Evolutionary conservation across 768 basidiomycete genomes (phyloP).

Genomic region (Podaxis sp.): DNA sequence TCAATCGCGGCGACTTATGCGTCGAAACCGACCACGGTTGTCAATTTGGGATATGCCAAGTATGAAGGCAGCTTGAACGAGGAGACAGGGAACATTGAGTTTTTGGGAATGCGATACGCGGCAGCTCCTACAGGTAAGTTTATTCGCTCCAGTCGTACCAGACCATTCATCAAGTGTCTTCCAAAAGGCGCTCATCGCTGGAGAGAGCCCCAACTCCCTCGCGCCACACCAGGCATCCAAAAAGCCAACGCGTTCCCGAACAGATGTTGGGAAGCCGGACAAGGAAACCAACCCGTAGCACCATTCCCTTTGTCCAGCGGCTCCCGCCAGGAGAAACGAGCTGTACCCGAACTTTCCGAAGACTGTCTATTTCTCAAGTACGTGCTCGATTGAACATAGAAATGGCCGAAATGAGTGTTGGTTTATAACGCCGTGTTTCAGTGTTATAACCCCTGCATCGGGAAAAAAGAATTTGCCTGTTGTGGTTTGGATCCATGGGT

Average conservation of each 20-base stretch:
- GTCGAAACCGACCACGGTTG: slow-evolving; percentile 10
- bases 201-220: slow-evolving; percentile 22
- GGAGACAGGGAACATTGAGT: slow-evolving; percentile 33
- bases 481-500: slow-evolving; percentile 48
- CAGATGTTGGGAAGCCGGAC: slow-evolving; percentile 9
- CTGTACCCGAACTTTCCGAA: slow-evolving; percentile 24
- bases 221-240: neutral
- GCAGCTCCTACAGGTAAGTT: slow-evolving; percentile 44
- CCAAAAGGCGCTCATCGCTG: slow-evolving; percentile 23
- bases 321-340: slow-evolving; percentile 1
- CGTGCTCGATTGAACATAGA: neutral
- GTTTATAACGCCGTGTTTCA: slow-evolving; percentile 12
- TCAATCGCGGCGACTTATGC: neutral
- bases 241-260: slow-evolving; percentile 5
- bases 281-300: slow-evolving; percentile 8
- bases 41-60: slow-evolving; percentile 45
- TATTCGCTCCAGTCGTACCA: neutral
- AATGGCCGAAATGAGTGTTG: neutral
- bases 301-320: slow-evolving; percentile 22
- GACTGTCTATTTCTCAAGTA: slow-evolving; percentile 45
- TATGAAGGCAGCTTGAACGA: slow-evolving; percentile 41
- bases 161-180: neutral
- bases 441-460: slow-evolving; percentile 36
- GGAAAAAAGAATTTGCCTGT: slow-evolving; percentile 32
- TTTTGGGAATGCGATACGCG: slow-evolving; percentile 49